phyloP scores from a whole-genome alignment of 306 rosid genomes.

The Acmispon strigosus region DNA sequence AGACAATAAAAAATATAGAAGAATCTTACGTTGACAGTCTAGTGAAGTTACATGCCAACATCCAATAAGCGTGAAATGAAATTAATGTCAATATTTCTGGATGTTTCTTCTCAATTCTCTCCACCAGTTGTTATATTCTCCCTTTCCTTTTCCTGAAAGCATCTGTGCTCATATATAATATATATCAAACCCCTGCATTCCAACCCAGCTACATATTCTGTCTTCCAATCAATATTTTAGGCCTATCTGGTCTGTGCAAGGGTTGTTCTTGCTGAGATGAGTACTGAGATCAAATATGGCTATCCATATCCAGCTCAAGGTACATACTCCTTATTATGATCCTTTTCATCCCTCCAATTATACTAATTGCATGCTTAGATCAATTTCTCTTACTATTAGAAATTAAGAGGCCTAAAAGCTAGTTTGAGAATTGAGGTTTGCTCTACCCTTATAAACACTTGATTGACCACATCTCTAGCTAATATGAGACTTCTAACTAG shows the following conservation, averaged over 20 bases:
- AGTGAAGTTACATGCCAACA: slow-evolving; percentile 12
- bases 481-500: no score
- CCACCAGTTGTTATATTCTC: slow-evolving; percentile 23
- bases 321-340: background rate
- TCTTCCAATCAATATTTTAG: slow-evolving; percentile 5
- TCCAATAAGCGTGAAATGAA: slow-evolving; percentile 26
- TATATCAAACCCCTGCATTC: background rate
- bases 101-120: slow-evolving; percentile 31
- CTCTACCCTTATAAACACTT: no score
- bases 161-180: background rate
- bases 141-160: background rate
- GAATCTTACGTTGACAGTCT: slow-evolving; percentile 15
- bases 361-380: background rate
- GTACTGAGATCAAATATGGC: slow-evolving; percentile 49
- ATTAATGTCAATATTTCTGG: slow-evolving; percentile 11
- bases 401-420: no score
- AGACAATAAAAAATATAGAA: background rate
- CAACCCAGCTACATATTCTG: background rate
- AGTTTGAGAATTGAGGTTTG: no score
- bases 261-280: slow-evolving; percentile 33
- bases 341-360: background rate
- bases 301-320: slow-evolving; percentile 70
- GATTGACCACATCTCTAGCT: no score
- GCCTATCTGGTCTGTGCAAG: background rate
- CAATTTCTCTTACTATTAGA: no score